Percentiles rank a stretch among this genome's conserved stretches.
These are phyloP conservation scores for Brassica juncea DNA, from an alignment of 345 rosid genomes.

Conservation along the genomic window DNA sequence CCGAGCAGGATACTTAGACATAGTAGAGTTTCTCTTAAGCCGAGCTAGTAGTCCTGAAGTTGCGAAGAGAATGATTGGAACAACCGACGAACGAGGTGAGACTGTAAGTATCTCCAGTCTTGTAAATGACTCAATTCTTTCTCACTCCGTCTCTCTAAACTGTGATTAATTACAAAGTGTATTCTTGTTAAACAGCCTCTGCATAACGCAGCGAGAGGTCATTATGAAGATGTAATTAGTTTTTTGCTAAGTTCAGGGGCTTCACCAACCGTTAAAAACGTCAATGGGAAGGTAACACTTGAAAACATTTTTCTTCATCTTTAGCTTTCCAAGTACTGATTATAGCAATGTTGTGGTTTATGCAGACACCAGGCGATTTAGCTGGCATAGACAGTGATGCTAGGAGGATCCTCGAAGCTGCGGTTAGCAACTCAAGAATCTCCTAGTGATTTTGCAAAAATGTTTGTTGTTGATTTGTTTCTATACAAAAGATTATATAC, in stretches of 20 bases:
- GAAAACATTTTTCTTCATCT: not conserved
- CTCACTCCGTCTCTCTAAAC: not conserved
- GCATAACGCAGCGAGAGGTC: conserved; percentile 92
- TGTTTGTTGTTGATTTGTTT: not conserved
- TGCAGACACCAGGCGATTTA: conserved; percentile 65
- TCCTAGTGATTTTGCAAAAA: not conserved
- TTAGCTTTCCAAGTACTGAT: not conserved
- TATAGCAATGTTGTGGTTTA: conserved; percentile 24
- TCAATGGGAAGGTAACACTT: conserved; percentile 67
- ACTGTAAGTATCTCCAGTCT: conserved; percentile 52
- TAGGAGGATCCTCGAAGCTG: conserved; percentile 51
- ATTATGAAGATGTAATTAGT: conserved; percentile 65
- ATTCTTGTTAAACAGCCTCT: conserved; percentile 60
- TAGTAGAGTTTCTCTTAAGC: conserved; percentile 61
- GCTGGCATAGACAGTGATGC: conserved; percentile 65
- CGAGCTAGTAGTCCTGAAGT: conserved; percentile 49
- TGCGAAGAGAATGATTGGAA: conserved; percentile 67
- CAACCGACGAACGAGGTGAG: conserved; percentile 77
- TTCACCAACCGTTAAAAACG: conserved; percentile 54
- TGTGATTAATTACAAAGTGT: not conserved
- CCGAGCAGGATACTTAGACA: conserved; percentile 61
- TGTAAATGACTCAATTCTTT: not conserved
- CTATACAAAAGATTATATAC: conserved; percentile 11
- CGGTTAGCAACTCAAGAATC: conserved; percentile 25
- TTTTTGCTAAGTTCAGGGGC: conserved; percentile 70